Conservation (phyloP, 352 stramenopile species). For the Halophytophthora polymorphica region DNA sequence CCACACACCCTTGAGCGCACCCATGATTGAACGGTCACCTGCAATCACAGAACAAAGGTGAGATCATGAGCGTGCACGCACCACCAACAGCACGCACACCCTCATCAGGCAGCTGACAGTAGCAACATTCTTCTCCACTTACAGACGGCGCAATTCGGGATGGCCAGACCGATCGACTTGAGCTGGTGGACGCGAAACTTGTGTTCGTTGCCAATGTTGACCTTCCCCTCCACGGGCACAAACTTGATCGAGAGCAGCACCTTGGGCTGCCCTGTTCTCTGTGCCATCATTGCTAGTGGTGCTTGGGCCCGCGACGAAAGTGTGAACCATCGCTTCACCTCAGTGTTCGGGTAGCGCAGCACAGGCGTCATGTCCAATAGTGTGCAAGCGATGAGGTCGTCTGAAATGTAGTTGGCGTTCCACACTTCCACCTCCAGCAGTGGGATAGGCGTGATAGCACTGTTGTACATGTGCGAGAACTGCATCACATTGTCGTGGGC, state of each 20-base stretch:
- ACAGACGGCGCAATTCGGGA: slow-evolving; percentile 77
- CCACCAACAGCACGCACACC: neutral
- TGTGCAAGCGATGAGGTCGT: slow-evolving; percentile 76
- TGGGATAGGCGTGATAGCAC: slow-evolving; percentile 81
- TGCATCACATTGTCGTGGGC: slow-evolving; percentile 79
- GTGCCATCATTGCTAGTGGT: slow-evolving; percentile 35
- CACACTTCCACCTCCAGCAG: slow-evolving; percentile 84
- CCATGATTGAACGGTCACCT: slow-evolving; percentile 84
- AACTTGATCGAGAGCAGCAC: slow-evolving; percentile 80
- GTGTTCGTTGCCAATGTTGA: slow-evolving; percentile 63
- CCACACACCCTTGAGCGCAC: slow-evolving; percentile 74
- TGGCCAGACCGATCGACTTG: slow-evolving; percentile 80
- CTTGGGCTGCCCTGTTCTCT: slow-evolving; percentile 50
- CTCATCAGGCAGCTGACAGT: neutral
- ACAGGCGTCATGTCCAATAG: slow-evolving; percentile 82
- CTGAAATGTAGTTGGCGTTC: slow-evolving; percentile 79
- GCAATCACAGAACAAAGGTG: slow-evolving; percentile 10
- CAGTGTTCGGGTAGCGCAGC: slow-evolving; percentile 66
- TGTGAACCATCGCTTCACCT: slow-evolving; percentile 79
- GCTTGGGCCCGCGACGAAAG: slow-evolving; percentile 54
- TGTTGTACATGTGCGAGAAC: slow-evolving; percentile 89
- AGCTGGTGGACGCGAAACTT: slow-evolving; percentile 87
- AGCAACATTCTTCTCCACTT: slow-evolving; percentile 16
- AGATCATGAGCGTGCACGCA: slow-evolving; percentile 1
- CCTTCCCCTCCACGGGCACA: slow-evolving; percentile 57